Base-by-base conservation (phyloP, 2,329 filamentous ascomycete species). In the Lojkania enalia region DNA sequence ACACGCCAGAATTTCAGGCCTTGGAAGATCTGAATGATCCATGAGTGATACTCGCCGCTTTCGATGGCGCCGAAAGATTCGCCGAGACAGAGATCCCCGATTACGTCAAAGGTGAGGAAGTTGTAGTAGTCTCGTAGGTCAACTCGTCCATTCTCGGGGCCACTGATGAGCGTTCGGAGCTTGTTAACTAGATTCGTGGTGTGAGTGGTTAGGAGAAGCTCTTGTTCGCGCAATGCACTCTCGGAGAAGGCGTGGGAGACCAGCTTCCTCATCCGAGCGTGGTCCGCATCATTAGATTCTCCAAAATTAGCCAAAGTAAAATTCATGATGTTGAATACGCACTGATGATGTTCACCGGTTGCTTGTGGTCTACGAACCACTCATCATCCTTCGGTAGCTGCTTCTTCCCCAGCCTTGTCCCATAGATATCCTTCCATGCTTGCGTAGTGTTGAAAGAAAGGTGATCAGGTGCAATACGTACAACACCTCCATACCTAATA, bases 221-320 rank as follows among this genome's bases (percentile, higher is more conserved):
- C 65, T 49, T 73, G 71, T 20, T 67, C 58, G 5, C 52, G 49
- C 16, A 73, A 51, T 4, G 66, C 69, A 31, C 58, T 62, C 15
- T 70, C 66, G 27, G 61, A 66, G 48, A 73, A 72, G 13, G 67
- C 64, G 38, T 68, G 59, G 1, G 66, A 56, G 4, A 72, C 21
- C 6, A 51, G 48, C n/a, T 54, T 53, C 4, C 63, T 51, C 20
- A 66, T 54, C 13, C 65, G 60, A 9, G 54, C 37, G 39, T 70
- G 64, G 27, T 49, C 49, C 5, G 38, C 45, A 12, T 67, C 53
- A 23, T 52, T 40, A 3, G 56, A 42, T 14, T 31, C 38, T 46
- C n/a, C n/a, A n/a, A n/a, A n/a, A n/a, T n/a, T n/a, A n/a, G n/a
- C n/a, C n/a, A n/a, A n/a, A n/a, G n/a, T n/a, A n/a, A n/a, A 42